Evolutionary conservation across 768 basidiomycete species (phyloP).

Genomic region (Russula vinacea): DNA sequence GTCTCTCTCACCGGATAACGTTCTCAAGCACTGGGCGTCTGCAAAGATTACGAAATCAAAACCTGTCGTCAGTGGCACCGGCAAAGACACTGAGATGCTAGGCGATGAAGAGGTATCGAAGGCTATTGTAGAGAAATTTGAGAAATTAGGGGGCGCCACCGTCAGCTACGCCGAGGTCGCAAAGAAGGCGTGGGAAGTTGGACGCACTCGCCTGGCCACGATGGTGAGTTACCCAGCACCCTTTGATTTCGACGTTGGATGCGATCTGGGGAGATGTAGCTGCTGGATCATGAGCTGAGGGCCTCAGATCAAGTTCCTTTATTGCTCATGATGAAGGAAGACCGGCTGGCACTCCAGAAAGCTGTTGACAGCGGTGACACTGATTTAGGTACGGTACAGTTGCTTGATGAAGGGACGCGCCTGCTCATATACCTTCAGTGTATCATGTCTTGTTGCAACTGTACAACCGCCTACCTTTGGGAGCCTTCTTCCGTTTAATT

Average conservation of each 20-base stretch:
- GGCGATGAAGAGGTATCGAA: constrained; percentile 78
- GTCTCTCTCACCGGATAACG: constrained; percentile 76
- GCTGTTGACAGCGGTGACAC: constrained; percentile 95
- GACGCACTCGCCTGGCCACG: constrained; percentile 74
- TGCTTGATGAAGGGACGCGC: background rate
- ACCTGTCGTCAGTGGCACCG: constrained; percentile 51
- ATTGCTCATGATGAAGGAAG: constrained; percentile 92
- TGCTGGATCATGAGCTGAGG: constrained; percentile 86
- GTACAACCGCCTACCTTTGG: constrained; percentile 76
- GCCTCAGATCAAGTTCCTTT: constrained; percentile 92
- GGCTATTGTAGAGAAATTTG: constrained; percentile 86
- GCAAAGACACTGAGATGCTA: constrained; percentile 51
- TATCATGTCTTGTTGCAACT: constrained; percentile 91
- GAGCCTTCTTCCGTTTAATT: constrained; percentile 90
- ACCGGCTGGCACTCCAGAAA: constrained; percentile 79
- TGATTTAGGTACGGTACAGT: constrained; percentile 65
- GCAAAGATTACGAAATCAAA: constrained; percentile 82
- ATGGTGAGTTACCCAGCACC: constrained; percentile 50
- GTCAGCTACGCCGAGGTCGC: constrained; percentile 97
- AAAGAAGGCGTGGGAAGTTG: constrained; percentile 87
- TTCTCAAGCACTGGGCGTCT: constrained; percentile 94
- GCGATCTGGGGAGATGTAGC: constrained; percentile 40
- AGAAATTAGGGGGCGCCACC: constrained; percentile 68
- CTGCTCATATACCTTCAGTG: constrained; percentile 46
- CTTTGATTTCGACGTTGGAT: background rate